Evolutionary conservation across 768 basidiomycete species (phyloP).

Genomic region (Leucosporidium yakuticum): DNA sequence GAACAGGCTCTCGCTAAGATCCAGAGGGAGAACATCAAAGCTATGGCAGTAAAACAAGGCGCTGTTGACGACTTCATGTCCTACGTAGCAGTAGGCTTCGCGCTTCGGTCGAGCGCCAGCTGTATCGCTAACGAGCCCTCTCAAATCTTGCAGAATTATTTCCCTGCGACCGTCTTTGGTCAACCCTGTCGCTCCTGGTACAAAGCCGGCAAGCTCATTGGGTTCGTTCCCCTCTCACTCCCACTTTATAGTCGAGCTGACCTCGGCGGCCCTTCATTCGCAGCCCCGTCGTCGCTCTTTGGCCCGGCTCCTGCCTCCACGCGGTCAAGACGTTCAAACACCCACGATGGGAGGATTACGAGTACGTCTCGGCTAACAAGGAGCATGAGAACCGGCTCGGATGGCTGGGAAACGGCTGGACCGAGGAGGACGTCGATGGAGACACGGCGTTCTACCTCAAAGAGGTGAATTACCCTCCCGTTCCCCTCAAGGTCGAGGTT

Average conservation of each 20-base stretch:
- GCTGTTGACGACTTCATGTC: conserved; percentile 61
- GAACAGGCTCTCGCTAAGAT: conserved; percentile 50
- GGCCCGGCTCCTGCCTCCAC: conserved; percentile 58
- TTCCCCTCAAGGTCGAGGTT: not conserved
- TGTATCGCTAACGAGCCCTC: no score
- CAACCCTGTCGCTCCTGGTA: conserved; percentile 62
- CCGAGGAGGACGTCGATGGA: conserved; percentile 47
- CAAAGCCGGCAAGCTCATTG: conserved; percentile 55
- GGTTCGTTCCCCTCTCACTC: conserved; percentile 39
- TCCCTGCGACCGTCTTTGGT: conserved; percentile 53
- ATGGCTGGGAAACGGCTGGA: conserved; percentile 61
- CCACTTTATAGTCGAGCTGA: no score
- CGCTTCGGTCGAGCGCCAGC: no score
- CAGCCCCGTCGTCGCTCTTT: conserved; percentile 54
- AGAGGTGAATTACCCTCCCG: conserved; percentile 11
- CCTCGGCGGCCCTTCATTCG: no score
- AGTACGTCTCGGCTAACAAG: conserved; percentile 3
- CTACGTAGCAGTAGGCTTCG: conserved; percentile 42
- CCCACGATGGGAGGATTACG: conserved; percentile 63
- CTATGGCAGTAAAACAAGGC: conserved; percentile 57
- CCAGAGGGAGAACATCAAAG: conserved; percentile 59
- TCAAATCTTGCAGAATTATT: conserved; percentile 2
- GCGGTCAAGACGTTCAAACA: conserved; percentile 50
- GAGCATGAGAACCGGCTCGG: conserved; percentile 49
- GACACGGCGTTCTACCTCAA: conserved; percentile 20